Base-by-base conservation (phyloP, 208 protist genomes). In the Wallacemonas collosoma region DNA sequence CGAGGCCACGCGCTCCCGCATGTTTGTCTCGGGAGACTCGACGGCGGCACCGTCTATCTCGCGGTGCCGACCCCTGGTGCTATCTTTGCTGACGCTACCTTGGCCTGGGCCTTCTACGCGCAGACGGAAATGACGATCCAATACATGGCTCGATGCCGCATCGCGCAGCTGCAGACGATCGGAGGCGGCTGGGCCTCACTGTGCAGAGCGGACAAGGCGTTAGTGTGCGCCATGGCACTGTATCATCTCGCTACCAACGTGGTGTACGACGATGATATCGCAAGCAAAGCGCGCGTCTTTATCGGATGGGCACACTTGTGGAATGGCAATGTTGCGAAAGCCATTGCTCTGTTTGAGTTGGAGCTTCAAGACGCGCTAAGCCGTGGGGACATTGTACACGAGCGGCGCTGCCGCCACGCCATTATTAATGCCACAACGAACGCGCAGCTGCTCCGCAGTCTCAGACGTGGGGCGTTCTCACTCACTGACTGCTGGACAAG, bases 161-260 rank as follows among this genome's bases (percentile, higher is more conserved):
- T 94, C 36, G 89, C 89, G 7, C 64, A 82, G 60, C 69, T 92
- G 40, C 82, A 88, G 65, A 92, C 87, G 2, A 63, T 92, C 14
- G 89, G 89, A 48, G 89, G 89, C 15, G 89, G 89, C 1, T 94
- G 89, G 87, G 89, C 89, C 0, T 92, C 89, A 35, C 74, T 94
- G 66, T 81, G 82, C 26, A 79, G 82, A 17, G 80, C 85, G 2
- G 77, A 89, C 47, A 78, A 76, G 67, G 88, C 89, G 26, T 66
- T 94, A 54, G 38, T 64, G 15, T 94, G 81, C 50, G 78, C 89
- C 9, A 44, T 86, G 40, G 72, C 81, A 75, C 75, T 94, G 56
- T 77, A 85, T 50, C 7, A 73, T 51, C 64, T 81, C 3, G 85
- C 89, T 0, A 45, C 44, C 17, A 4, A 44, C 38, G 63, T 76